These are phyloP conservation scores for Plectosphaerella plurivora DNA, from an alignment of 2,329 filamentous ascomycete genomes.

Conservation along the genomic window DNA sequence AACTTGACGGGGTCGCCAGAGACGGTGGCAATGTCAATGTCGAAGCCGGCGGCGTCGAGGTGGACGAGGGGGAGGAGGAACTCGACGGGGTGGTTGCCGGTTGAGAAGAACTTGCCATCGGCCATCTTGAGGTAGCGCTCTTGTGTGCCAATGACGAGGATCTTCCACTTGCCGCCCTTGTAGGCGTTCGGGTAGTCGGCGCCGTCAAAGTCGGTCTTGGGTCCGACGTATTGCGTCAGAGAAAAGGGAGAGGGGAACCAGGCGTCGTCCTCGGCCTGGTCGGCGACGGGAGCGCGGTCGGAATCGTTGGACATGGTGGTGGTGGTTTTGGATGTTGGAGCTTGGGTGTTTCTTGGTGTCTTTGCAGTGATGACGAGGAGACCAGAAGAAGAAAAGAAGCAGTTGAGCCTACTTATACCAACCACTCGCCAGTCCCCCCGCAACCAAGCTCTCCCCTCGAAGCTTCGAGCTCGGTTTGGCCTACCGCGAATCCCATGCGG, in stretches of 20 bases:
- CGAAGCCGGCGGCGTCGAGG: conserved; percentile 15
- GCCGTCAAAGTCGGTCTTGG: conserved; percentile 12
- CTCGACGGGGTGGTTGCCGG: conserved; percentile 16
- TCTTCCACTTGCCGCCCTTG: conserved; percentile 14
- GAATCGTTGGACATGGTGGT: conserved; percentile 2
- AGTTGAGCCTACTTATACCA: no score
- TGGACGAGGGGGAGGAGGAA: conserved; percentile 14
- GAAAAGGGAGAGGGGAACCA: conserved; percentile 16
- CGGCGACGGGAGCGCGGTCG: conserved; percentile 11
- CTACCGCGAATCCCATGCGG: no score
- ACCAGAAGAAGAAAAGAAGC: no score
- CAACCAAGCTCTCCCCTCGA: no score
- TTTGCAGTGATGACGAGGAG: not conserved
- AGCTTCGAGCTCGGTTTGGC: no score
- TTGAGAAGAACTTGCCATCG: conserved; percentile 14
- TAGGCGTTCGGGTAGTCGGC: conserved; percentile 12
- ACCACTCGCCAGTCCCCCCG: no score
- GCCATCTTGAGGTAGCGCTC: conserved; percentile 16
- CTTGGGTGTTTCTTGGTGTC: not conserved
- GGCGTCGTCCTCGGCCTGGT: conserved; percentile 16
- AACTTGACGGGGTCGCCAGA: conserved; percentile 16
- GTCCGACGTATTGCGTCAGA: conserved; percentile 11
- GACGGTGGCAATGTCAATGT: conserved; percentile 14
- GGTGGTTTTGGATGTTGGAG: not conserved
- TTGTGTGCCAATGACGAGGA: conserved; percentile 14